Evolutionary conservation across 305 asterid species (phyloP).

Genomic region (Solanum hybrid): DNA sequence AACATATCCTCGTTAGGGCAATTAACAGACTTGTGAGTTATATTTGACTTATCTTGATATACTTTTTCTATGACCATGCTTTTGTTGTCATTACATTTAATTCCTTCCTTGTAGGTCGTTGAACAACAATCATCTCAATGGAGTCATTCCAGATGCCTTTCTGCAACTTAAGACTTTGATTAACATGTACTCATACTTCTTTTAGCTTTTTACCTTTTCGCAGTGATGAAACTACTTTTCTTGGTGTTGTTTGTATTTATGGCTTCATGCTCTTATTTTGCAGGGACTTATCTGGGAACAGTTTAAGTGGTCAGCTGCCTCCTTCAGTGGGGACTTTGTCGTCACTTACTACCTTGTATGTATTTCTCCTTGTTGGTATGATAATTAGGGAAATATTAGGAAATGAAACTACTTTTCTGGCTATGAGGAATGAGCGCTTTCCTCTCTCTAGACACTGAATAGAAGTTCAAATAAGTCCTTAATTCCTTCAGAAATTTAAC

Average conservation of each 20-base stretch:
- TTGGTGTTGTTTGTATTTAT: background rate
- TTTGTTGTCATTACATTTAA: background rate
- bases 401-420: background rate
- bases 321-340: slow-evolving; percentile 65
- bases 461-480: background rate
- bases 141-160: slow-evolving; percentile 80
- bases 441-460: background rate
- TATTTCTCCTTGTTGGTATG: slow-evolving; percentile 5
- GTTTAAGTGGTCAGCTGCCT: slow-evolving; percentile 67
- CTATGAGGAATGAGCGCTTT: background rate
- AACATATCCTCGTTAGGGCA: slow-evolving; percentile 46
- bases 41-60: background rate
- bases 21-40: slow-evolving; percentile 57
- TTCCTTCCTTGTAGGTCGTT: slow-evolving; percentile 40
- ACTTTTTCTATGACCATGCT: background rate
- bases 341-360: slow-evolving; percentile 65
- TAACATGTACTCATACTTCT: slow-evolving; percentile 38
- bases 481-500: background rate
- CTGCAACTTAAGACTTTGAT: slow-evolving; percentile 37
- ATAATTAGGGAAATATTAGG: background rate
- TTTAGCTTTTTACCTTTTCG: background rate
- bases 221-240: background rate
- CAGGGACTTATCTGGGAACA: slow-evolving; percentile 82
- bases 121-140: slow-evolving; percentile 54
- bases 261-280: slow-evolving; percentile 2